Percentiles rank a stretch among this genome's conserved stretches.
Evolutionary conservation across 805 yeast genomes (phyloP).

Genomic region (Starmerella tilneyi): DNA sequence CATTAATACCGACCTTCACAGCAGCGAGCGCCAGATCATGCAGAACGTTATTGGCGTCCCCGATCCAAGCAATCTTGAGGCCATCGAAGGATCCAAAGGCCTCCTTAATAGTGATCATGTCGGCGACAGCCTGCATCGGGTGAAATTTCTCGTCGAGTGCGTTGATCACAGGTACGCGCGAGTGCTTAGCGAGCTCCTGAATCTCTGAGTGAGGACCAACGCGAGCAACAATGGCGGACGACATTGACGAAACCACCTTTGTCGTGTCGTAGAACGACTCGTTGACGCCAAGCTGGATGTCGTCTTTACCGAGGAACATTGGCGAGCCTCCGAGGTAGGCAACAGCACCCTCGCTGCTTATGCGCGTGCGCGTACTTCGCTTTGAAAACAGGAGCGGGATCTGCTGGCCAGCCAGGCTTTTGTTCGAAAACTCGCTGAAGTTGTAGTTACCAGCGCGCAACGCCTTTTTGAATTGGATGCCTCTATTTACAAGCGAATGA

Average conservation of each 20-base stretch:
- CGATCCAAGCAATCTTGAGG: conserved; percentile 85
- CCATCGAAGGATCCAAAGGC: conserved; percentile 30
- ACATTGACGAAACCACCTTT: conserved; percentile 86
- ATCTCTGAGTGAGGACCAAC: conserved; percentile 80
- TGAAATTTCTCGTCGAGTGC: conserved; percentile 88
- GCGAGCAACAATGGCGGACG: conserved; percentile 94
- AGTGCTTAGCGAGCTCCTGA: conserved; percentile 61
- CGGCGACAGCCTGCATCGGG: conserved; percentile 93
- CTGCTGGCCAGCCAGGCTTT: conserved; percentile 61
- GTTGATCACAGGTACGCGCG: conserved; percentile 84
- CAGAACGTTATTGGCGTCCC: conserved; percentile 92
- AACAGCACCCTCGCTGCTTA: conserved; percentile 90
- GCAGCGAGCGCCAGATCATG: conserved; percentile 88
- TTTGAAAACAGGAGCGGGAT: conserved; percentile 78
- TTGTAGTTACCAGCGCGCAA: conserved; percentile 37
- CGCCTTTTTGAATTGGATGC: conserved; percentile 49
- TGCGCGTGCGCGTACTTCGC: conserved; percentile 90
- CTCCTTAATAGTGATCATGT: conserved; percentile 76
- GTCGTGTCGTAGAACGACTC: conserved; percentile 85
- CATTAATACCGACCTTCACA: conserved; percentile 70
- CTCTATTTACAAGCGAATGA: conserved; percentile 58
- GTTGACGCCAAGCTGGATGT: conserved; percentile 91
- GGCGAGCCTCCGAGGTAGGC: conserved; percentile 90
- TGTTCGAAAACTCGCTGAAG: conserved; percentile 34
- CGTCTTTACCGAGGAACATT: conserved; percentile 92